Evolutionary conservation across 1,284 basidiomycete species (phyloP), one percentile per base, ranked within the genome.

Genomic region (Cryptococcus sp.): DNA sequence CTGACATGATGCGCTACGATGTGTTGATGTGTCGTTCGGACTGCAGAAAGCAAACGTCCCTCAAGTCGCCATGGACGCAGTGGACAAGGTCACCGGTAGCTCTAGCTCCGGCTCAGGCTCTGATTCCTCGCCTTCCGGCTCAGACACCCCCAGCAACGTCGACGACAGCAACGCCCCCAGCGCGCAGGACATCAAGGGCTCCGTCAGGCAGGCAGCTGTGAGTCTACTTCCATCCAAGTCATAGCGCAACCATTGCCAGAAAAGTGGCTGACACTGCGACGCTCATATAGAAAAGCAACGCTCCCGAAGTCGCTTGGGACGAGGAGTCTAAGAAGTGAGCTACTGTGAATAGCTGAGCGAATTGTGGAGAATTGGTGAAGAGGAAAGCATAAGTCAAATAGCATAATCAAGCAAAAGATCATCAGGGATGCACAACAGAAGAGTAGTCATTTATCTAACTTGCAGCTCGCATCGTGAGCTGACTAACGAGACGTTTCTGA

Each of bases 41-140:
- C 15, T 53, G 22, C 50, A 65, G 64, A 53, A 50, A 16, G 50
- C 59, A 47, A 49, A 19, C 48, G 60, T 57, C 13, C 60, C 64
- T 23, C 42, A 46, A 46, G 57, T 47, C 41, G 64, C 64, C 23
- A 60, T 62, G 64, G 52, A 48, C 41, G 42, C 52, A 17, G 57
- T 59, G 20, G 25, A 25, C 11, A 50, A 58, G 45, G 54, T 17
- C 39, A 16, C 38, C 50, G 20, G 42, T 48, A 48, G n/a, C 19
- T 48, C 27, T 41, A 35, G 31, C 31, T 35, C 31, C 13, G 31
- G 31, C 31, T 35, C 31, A 4, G 31, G 31, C 25, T 25, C 25
- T 6, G 25, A 8, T 10, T 35, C 31, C 31, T 35, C 31, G 31
- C 2, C 5, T 2, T 35, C 31, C 13, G 31, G 31, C 31, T 35